Evolutionary conservation across 2,329 filamentous ascomycete species (phyloP).

Genomic region (Paraphaeosphaeria minitans): DNA sequence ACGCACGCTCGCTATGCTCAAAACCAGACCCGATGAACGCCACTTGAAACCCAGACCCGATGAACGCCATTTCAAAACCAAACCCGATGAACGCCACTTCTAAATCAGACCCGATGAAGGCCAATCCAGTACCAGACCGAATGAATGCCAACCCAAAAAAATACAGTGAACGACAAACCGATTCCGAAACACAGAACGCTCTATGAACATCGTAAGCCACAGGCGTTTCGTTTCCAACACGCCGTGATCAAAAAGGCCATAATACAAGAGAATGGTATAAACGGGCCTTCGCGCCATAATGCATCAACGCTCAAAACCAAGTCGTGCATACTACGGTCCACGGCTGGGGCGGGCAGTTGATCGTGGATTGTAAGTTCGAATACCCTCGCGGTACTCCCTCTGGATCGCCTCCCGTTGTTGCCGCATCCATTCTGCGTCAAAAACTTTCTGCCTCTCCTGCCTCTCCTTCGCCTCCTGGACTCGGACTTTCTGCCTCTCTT

Average conservation of each 20-base stretch:
- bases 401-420: conserved; percentile 81
- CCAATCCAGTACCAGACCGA: not conserved
- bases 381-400: conserved; percentile 78
- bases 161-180: not conserved
- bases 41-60: not conserved
- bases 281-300: not conserved
- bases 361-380: conserved; percentile 63
- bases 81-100: not conserved
- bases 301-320: not conserved
- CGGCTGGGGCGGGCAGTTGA: conserved; percentile 22
- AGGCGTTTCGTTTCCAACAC: conserved; percentile 4
- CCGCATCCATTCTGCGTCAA: conserved; percentile 70
- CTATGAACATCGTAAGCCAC: conserved; percentile 1
- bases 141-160: not conserved
- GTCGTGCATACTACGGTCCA: conserved; percentile 11
- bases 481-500: too few relatives aligned
- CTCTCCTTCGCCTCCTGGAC: too few relatives aligned
- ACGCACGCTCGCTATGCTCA: conserved; percentile 8
- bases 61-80: not conserved
- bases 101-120: not conserved
- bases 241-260: conserved; percentile 4
- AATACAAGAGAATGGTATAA: not conserved
- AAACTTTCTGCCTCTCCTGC: too few relatives aligned
- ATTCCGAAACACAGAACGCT: not conserved
- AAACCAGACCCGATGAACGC: not conserved